Base-by-base conservation (phyloP, 345 rosid genomes). In the Eucalyptus erythrocorys region DNA sequence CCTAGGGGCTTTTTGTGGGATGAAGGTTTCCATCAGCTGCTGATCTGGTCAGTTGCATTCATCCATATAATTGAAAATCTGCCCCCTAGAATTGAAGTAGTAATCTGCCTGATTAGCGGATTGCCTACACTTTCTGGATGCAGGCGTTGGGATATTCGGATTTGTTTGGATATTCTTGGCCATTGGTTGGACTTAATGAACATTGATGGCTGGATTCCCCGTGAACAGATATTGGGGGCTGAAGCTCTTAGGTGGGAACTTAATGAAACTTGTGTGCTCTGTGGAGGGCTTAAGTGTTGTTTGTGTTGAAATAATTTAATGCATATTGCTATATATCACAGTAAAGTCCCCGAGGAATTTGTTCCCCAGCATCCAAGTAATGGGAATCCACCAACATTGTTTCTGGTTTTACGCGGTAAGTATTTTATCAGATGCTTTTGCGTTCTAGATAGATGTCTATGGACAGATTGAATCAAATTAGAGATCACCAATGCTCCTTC, bases 1-100 rank as follows among this genome's bases (percentile, higher is more conserved):
- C 98, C 99, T 3, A 93, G 99, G 92, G 99, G 99, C 71, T 98
- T 98, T 90, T 89, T 95, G n/a, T 98, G 99, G 99, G 99, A 98
- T 92, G 99, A 98, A 98, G 99, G 99, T 86, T 98, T 97, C 88
- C 99, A 97, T 94, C 99, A 97, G 88, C 47, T 98, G 88, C 87
- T 95, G 91, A 94, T 98, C 92, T 92, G 99, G 99, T 98, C 87
- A 40, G 98, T 92, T 90, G 50, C 85, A 42, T 17, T 66, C 76
- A 51, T 85, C 6, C 86, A 32, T 76, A 8, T 48, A 57, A 24
- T 57, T 57, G 43, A 40, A 47, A 47, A n/a, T 85, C 40, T 85
- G 40, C 57, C 26, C 32, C 11, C 86, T 48, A 37, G 82, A 43
- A 37, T 22, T 19, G 82, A 15, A n/a, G 71, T 87, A 50, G 68